Evolutionary conservation across 306 rosid species (phyloP), one percentile per base, ranked within the genome.

Genomic region (Dryas alaskensis): DNA sequence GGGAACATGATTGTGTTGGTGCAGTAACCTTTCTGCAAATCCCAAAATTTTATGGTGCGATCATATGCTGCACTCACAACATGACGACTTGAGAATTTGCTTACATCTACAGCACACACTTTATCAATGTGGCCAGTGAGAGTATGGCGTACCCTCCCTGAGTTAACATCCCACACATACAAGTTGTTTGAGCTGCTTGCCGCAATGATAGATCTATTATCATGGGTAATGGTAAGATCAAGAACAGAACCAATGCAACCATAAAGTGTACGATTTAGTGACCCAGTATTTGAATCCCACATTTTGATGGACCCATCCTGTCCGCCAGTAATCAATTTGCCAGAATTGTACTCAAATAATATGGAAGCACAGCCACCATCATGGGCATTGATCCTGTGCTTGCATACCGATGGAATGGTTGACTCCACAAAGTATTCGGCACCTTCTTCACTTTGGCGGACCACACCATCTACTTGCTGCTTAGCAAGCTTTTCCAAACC

Each of bases 111-210:
- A 3, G 98, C 92, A 66, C 99, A 95, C 48, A 95, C 99, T 92
- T 95, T 92, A 76, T 95, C 99, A 0, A 83, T 69, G 84, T 95
- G 99, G 58, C 99, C 98, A 1, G 96, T 92, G 60, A 92, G 92
- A 73, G 96, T 90, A 69, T 90, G 98, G 13, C 89, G 93, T 57
- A 95, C 92, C 70, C 97, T 89, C 10, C 99, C 97, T 0, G 95
- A 79, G 83, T 44, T 81, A 75, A 92, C 76, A 76, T 95, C 98
- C 99, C 97, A 95, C 8, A 84, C 96, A 77, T 66, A 90, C 70
- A 95, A 84, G 82, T 92, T 95, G 87, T 95, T 90, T 48, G 99
- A 95, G 80, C 99, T 92, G 93, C 99, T 92, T 5, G 99, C 99
- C 14, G 99, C 99, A 77, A 94, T 88, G 72, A 94, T 81, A 60